phyloP scores from a whole-genome alignment of 345 rosid species.

The Camelina laxa region DNA sequence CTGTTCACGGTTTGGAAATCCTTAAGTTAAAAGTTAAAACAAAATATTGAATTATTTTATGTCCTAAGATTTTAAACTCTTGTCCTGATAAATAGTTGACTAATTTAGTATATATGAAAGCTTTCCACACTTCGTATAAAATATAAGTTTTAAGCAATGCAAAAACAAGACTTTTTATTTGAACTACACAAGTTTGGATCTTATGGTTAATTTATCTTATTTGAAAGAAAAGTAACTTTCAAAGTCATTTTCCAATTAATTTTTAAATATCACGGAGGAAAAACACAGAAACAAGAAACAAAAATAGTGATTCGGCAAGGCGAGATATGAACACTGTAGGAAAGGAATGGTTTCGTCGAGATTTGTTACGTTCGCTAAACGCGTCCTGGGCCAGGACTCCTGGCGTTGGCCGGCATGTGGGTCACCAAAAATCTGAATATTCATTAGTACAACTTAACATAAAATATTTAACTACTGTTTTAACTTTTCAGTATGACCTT shows the following conservation, averaged over 20 bases:
- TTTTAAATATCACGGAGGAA: neutral
- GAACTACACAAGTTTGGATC: neutral
- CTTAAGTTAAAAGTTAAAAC: neutral
- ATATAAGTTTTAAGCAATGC: neutral
- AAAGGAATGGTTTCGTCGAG: constrained; percentile 21
- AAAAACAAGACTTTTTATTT: neutral
- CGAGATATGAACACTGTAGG: neutral
- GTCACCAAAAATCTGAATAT: neutral
- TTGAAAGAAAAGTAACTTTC: neutral
- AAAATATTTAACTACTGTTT: neutral
- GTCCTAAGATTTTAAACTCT: neutral
- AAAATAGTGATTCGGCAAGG: neutral
- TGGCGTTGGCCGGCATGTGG: constrained; percentile 10
- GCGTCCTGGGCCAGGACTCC: constrained; percentile 30
- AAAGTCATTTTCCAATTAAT: neutral
- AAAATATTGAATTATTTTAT: neutral
- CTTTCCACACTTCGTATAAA: neutral
- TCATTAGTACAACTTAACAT: neutral
- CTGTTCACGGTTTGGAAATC: neutral
- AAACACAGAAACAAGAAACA: neutral
- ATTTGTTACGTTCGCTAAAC: neutral
- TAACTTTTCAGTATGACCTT: neutral
- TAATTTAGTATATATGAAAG: neutral
- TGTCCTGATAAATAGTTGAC: neutral
- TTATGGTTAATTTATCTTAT: neutral